Conservation (phyloP, 345 rosid genomes). For the Salix purpurea region DNA sequence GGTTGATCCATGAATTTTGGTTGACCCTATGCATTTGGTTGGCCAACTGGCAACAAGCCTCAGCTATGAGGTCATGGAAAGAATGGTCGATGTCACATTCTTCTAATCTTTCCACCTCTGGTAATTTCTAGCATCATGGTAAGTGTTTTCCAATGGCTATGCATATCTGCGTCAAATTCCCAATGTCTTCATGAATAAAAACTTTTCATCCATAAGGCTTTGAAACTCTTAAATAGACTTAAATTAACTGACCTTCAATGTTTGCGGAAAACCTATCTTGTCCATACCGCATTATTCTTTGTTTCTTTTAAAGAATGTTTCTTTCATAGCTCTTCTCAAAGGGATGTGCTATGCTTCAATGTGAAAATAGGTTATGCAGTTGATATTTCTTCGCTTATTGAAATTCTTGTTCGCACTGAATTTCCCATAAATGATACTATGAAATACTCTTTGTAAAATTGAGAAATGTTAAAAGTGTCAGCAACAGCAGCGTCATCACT, state of each 20-base stretch:
- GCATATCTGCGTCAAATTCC: neutral
- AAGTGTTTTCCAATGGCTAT: neutral
- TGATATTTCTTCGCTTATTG: neutral
- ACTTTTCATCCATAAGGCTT: neutral
- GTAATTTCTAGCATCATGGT: slow-evolving; percentile 5
- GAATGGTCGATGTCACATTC: neutral
- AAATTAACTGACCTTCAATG: neutral
- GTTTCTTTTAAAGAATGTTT: neutral
- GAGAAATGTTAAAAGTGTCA: neutral
- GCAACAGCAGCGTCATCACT: neutral
- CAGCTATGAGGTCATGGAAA: neutral
- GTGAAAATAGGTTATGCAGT: neutral
- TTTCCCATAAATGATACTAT: neutral
- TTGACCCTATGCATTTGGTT: slow-evolving; percentile 15
- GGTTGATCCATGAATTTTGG: slow-evolving; percentile 11
- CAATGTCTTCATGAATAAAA: neutral
- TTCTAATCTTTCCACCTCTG: slow-evolving; percentile 3
- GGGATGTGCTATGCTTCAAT: neutral
- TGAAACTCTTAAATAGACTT: neutral
- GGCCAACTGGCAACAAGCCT: slow-evolving; percentile 14
- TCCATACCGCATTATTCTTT: neutral
- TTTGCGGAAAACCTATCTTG: neutral
- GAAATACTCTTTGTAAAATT: neutral
- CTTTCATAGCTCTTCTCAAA: neutral
- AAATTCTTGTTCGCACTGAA: neutral